Evolutionary conservation across 768 basidiomycete species (phyloP).

Genomic region (Tulasnella sp.): DNA sequence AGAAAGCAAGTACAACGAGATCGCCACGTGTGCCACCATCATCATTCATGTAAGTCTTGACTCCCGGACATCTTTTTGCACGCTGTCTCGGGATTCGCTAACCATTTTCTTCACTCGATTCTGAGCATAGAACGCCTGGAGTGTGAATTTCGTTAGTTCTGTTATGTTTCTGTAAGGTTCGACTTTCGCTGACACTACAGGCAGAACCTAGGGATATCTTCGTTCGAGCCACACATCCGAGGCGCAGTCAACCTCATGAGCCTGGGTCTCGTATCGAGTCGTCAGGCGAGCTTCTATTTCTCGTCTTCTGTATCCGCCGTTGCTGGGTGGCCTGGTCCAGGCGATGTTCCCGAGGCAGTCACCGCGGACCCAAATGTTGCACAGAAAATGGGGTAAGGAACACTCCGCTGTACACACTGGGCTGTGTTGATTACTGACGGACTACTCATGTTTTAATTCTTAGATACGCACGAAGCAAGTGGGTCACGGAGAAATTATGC

Average conservation of each 20-base stretch:
- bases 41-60: constrained; percentile 24
- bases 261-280: constrained; percentile 24
- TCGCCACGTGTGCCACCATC: constrained; percentile 24
- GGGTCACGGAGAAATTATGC: constrained; percentile 31
- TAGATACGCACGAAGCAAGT: constrained; percentile 26
- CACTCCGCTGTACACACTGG: too few relatives aligned
- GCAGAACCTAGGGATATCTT: constrained; percentile 25
- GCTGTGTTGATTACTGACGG: not conserved
- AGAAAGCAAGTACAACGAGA: constrained; percentile 22
- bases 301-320: constrained; percentile 27
- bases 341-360: not conserved
- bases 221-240: constrained; percentile 30
- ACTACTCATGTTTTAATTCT: not conserved
- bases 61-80: not conserved
- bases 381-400: not conserved
- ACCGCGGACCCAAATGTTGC: not conserved
- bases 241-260: constrained; percentile 31
- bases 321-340: not conserved
- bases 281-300: constrained; percentile 29
- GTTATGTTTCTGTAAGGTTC: too few relatives aligned
- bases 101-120: not conserved
- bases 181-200: too few relatives aligned
- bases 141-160: constrained; percentile 28
- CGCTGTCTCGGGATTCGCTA: too few relatives aligned
- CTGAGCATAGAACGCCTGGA: constrained; percentile 27